phyloP scores from a whole-genome alignment of 495 filamentous ascomycete species.

The Cercophora sp. region DNA sequence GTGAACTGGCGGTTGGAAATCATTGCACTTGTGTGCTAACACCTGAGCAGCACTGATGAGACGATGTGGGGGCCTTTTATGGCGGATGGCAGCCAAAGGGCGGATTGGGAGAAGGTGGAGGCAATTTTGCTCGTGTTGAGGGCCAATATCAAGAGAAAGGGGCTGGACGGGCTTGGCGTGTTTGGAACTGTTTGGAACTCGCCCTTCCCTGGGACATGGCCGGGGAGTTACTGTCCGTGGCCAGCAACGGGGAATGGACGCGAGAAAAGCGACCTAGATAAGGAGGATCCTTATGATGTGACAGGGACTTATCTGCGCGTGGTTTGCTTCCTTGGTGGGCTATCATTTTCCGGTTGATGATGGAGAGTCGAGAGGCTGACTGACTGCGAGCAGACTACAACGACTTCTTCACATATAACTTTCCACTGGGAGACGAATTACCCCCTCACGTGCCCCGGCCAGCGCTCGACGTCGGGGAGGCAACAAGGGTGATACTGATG shows the following conservation, averaged over 20 bases:
- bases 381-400: constrained; percentile 44
- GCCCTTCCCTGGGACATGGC: constrained; percentile 51
- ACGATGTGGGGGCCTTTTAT: constrained; percentile 61
- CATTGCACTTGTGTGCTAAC: no score
- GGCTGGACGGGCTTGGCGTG: constrained; percentile 35
- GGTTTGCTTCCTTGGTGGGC: constrained; percentile 46
- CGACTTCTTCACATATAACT: constrained; percentile 62
- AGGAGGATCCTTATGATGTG: constrained; percentile 61
- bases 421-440: constrained; percentile 28
- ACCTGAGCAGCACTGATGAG: constrained; percentile 40
- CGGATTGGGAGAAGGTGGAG: constrained; percentile 71
- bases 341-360: constrained; percentile 1
- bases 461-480: constrained; percentile 52
- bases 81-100: constrained; percentile 44
- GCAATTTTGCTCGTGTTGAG: constrained; percentile 58
- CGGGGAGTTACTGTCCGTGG: constrained; percentile 31
- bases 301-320: constrained; percentile 57
- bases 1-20: no score
- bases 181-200: constrained; percentile 46
- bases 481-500: constrained; percentile 62
- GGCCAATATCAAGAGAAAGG: constrained; percentile 48
- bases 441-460: constrained; percentile 40
- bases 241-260: no score
- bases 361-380: background rate
- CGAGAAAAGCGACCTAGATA: constrained; percentile 49